Conservation (phyloP, 345 rosid genomes). For the Syzygium aqueum region DNA sequence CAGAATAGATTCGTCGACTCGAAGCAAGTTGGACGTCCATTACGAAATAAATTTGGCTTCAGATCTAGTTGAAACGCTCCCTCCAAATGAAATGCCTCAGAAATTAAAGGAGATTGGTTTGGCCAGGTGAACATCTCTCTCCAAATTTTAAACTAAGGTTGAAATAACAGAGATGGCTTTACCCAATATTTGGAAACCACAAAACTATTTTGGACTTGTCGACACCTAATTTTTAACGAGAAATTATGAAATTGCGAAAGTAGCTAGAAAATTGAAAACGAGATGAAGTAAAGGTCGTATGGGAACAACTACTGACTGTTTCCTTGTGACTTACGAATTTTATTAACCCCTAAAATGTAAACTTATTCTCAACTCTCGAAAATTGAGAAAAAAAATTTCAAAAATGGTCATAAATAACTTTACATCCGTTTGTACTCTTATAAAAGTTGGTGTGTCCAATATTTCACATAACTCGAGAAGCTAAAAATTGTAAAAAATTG, state of each 20-base stretch:
- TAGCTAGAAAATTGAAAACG: not conserved
- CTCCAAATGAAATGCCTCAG: not conserved
- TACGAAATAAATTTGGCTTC: conserved; percentile 26
- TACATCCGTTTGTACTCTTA: no score
- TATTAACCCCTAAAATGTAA: no score
- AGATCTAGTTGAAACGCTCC: conserved; percentile 6
- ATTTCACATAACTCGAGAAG: not conserved
- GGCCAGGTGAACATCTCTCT: conserved; percentile 13
- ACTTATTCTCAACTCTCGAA: not conserved
- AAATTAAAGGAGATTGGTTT: conserved; percentile 26
- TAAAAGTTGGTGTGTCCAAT: not conserved
- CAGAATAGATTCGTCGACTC: not conserved
- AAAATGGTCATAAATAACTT: not conserved
- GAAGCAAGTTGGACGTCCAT: conserved; percentile 9
- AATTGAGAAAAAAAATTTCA: not conserved
- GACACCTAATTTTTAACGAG: not conserved
- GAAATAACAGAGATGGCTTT: not conserved
- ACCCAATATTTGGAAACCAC: not conserved
- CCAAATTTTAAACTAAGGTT: not conserved
- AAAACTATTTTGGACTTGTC: not conserved
- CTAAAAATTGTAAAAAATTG: not conserved
- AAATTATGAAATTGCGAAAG: not conserved
- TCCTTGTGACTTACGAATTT: not conserved
- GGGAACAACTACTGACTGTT: not conserved
- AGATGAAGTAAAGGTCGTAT: not conserved